Percentiles rank a stretch among this genome's conserved stretches.
These are phyloP conservation scores for Ceratobasidium sp. DNA, from an alignment of 1,284 basidiomycete species.

Conservation along the genomic window DNA sequence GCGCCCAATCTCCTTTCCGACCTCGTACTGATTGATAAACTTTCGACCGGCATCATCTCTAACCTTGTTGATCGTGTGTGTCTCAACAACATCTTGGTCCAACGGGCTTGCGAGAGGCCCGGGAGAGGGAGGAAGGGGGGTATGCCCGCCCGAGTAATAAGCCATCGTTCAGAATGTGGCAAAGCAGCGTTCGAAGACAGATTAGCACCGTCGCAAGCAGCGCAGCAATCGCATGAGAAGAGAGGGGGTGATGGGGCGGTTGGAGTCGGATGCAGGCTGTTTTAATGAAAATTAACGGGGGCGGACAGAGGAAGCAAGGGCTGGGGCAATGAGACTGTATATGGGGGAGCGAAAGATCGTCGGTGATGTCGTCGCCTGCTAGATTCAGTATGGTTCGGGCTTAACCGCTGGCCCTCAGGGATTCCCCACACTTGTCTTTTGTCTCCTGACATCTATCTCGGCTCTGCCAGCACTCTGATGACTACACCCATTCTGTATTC, in stretches of 20 bases:
- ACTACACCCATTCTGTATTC: not conserved
- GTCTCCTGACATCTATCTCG: constrained; percentile 4
- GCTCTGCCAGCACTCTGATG: not conserved
- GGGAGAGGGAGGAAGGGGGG: constrained; percentile 41
- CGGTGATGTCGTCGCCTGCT: constrained; percentile 23
- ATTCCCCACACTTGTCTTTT: not conserved
- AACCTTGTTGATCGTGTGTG: constrained; percentile 56
- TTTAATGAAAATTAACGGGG: not conserved
- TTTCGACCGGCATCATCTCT: constrained; percentile 54
- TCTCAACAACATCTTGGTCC: constrained; percentile 63
- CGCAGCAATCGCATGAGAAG: constrained; percentile 50
- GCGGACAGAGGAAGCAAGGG: constrained; percentile 4
- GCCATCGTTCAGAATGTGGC: constrained; percentile 7
- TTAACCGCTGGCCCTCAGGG: constrained; percentile 47
- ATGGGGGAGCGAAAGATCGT: constrained; percentile 42
- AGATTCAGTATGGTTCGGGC: constrained; percentile 45
- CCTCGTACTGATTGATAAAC: constrained; percentile 82
- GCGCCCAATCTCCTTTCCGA: constrained; percentile 70
- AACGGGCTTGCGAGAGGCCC: constrained; percentile 55
- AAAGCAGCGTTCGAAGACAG: not conserved
- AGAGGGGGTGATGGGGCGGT: constrained; percentile 50
- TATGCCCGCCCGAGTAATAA: constrained; percentile 27
- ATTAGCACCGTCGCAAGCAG: constrained; percentile 41
- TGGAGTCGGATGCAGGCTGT: constrained; percentile 50
- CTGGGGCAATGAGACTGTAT: constrained; percentile 13